Percentiles rank a stretch among this genome's conserved stretches.
These are phyloP conservation scores for Effrenium voratum DNA, from an alignment of 73 alveolate genomes.

Conservation along the genomic window DNA sequence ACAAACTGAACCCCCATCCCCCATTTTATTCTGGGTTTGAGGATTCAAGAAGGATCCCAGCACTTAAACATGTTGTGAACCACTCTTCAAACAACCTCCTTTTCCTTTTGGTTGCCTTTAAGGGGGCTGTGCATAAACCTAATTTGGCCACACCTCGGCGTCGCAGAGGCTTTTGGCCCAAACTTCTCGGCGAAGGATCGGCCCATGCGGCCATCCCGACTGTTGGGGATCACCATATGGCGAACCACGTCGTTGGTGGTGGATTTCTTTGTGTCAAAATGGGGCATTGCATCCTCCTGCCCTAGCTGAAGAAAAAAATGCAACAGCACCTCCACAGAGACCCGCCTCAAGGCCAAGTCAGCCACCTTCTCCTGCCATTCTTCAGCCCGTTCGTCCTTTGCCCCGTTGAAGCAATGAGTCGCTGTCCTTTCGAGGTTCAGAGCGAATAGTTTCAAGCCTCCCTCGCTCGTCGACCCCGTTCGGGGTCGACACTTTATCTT, in stretches of 20 bases:
- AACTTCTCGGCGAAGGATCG: slow-evolving; percentile 40
- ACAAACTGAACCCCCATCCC: too few species aligned
- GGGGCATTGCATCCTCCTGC: background rate
- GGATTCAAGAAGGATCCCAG: too few species aligned
- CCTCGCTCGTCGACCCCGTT: background rate
- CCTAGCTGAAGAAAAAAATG: slow-evolving; percentile 35
- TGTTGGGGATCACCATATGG: slow-evolving; percentile 27
- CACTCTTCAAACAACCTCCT: too few species aligned
- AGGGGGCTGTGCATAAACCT: too few species aligned
- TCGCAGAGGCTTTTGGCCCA: slow-evolving; percentile 6
- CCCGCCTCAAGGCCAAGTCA: slow-evolving; percentile 41
- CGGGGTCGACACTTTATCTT: background rate
- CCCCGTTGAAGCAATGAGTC: background rate
- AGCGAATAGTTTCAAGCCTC: background rate
- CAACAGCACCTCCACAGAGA: slow-evolving; percentile 45
- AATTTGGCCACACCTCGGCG: background rate
- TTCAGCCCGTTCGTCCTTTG: background rate
- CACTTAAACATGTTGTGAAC: too few species aligned
- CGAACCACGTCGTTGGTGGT: slow-evolving; percentile 73
- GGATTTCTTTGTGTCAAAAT: slow-evolving; percentile 13
- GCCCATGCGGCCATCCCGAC: slow-evolving; percentile 18
- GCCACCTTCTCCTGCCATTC: slow-evolving; percentile 54
- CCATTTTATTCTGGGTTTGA: too few species aligned
- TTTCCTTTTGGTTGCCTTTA: too few species aligned
- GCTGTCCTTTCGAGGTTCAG: background rate